Base-by-base conservation (phyloP, 1,139 yeast genomes). In the Saccharomycopsis hybrid region DNA sequence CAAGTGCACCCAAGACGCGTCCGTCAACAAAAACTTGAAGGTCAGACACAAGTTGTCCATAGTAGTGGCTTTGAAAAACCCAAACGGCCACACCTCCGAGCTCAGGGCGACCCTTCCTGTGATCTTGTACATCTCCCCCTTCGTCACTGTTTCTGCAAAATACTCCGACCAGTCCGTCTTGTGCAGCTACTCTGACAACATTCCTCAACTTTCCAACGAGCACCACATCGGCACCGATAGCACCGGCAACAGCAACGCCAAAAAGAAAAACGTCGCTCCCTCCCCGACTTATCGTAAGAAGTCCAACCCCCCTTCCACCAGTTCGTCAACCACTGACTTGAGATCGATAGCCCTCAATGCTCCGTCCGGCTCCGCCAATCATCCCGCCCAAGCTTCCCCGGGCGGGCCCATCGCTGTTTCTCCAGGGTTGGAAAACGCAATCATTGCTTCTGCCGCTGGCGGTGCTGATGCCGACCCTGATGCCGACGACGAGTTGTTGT, bases 1-100 rank as follows among this genome's bases (percentile, higher is more conserved):
- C 2, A 76, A 78, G 59, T 78, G 92, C 59, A 82, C 95, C 1
- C 97, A 89, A 64, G 97, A 90, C 65, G 85, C 92, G 61, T 85
- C 80, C 55, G 71, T 86, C 42, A 68, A 66, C 58, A 74, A 66
- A 48, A 60, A 78, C 65, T 68, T 84, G 56, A 82, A 82, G 60
- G 83, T 85, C 27, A 72, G 84, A 50, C 95, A 85, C 66, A 84
- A 82, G 63, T 67, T 85, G 50, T 78, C 80, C 58, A 77, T 84
- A 57, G 75, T 71, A n/a, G 75, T 84, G 51, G 79, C 82, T 5
- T 68, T 85, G 55, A 65, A 74, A 39, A 84, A 84, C 60, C 85
- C 86, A 0, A 90, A 82, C 57, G 86, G 86, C 27, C 95, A 85
- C 63, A 77, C 77, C 1, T 82, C 90, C 0, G 92, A 85, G 60